Conservation (phyloP, 331 rosid species). For the Acacia pycnantha region DNA sequence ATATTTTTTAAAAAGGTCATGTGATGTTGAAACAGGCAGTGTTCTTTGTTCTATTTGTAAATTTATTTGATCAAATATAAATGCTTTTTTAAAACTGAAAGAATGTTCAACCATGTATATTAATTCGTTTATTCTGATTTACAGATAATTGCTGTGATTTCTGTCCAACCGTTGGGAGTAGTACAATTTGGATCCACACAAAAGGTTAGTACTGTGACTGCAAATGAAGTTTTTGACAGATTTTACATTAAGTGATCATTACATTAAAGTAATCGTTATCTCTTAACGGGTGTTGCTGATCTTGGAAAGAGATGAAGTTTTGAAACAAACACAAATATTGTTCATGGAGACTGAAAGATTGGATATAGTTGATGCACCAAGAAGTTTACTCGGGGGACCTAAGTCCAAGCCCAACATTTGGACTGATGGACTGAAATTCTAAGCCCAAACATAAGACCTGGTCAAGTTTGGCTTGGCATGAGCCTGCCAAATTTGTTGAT, state of each 20-base stretch:
- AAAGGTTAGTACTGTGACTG: constrained; percentile 45
- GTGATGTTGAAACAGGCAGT: constrained; percentile 9
- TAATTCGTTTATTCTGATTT: too few relatives aligned
- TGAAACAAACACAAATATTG: too few relatives aligned
- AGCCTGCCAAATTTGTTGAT: too few relatives aligned
- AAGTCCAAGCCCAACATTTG: too few relatives aligned
- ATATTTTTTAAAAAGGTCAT: neutral
- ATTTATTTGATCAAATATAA: neutral
- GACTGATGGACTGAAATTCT: too few relatives aligned
- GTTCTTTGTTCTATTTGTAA: constrained; percentile 9
- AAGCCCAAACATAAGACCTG: too few relatives aligned
- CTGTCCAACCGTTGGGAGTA: constrained; percentile 63
- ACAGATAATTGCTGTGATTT: constrained; percentile 71
- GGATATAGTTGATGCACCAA: too few relatives aligned
- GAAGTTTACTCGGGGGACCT: too few relatives aligned
- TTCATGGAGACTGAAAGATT: too few relatives aligned
- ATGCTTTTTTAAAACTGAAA: constrained; percentile 18
- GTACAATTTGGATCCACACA: constrained; percentile 71
- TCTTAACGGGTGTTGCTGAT: constrained; percentile 19
- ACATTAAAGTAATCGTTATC: neutral
- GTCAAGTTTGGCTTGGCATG: too few relatives aligned
- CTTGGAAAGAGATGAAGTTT: too few relatives aligned
- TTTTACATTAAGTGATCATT: neutral
- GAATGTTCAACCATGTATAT: too few relatives aligned
- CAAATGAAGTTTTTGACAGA: neutral